These are phyloP conservation scores for Chytriomyces sp. DNA, from an alignment of 192 early-diverging fungal species.

Conservation along the genomic window DNA sequence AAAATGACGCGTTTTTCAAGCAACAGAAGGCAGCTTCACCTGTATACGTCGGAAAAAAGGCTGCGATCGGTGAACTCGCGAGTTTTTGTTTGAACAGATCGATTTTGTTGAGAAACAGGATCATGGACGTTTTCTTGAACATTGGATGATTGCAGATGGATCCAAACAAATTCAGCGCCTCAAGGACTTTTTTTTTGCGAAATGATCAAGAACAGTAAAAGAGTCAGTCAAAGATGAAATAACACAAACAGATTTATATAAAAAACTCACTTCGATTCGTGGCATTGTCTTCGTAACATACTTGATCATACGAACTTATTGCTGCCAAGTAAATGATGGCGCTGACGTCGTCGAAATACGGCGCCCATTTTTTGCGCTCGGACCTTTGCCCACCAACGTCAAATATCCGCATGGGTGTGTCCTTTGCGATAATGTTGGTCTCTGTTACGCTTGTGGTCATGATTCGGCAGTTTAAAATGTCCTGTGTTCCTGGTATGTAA, in stretches of 20 bases:
- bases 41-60: slow-evolving; percentile 85
- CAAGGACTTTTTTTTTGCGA: slow-evolving; percentile 72
- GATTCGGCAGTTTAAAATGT: slow-evolving; percentile 91
- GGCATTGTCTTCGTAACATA: slow-evolving; percentile 53
- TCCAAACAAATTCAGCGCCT: slow-evolving; percentile 94
- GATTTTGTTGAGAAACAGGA: slow-evolving; percentile 97
- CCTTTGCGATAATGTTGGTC: slow-evolving; percentile 84
- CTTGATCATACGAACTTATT: slow-evolving; percentile 92
- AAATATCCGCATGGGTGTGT: slow-evolving; percentile 91
- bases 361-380: slow-evolving; percentile 98
- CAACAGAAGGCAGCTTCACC: slow-evolving; percentile 24
- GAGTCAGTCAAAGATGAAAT: background rate
- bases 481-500: slow-evolving; percentile 90
- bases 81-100: slow-evolving; percentile 93
- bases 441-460: slow-evolving; percentile 97
- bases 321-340: slow-evolving; percentile 94
- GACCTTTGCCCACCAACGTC: slow-evolving; percentile 97
- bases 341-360: slow-evolving; percentile 95
- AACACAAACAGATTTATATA: background rate
- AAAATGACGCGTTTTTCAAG: slow-evolving; percentile 2
- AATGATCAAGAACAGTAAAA: slow-evolving; percentile 54
- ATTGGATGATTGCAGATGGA: slow-evolving; percentile 95
- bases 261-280: slow-evolving; percentile 47
- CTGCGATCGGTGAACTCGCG: slow-evolving; percentile 72
- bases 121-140: slow-evolving; percentile 95